Conservation (phyloP, 257 asterid species). For the Jacaranda copaia region DNA sequence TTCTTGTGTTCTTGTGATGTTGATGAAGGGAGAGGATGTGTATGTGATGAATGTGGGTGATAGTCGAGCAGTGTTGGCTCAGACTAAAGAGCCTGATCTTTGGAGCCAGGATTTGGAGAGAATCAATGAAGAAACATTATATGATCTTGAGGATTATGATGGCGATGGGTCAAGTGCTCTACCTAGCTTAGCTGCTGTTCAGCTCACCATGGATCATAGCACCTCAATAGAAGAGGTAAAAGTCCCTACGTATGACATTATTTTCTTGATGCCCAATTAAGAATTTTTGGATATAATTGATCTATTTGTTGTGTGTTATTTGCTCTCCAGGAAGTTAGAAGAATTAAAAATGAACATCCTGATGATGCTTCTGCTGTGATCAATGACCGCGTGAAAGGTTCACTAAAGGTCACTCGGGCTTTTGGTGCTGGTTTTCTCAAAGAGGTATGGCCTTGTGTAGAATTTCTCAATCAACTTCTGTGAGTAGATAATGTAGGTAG, state of each 20-base stretch:
- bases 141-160: slow-evolving; percentile 77
- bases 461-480: too few relatives aligned
- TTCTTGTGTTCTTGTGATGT: slow-evolving; percentile 92
- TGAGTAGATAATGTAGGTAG: slow-evolving; percentile 10
- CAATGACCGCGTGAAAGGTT: slow-evolving; percentile 94
- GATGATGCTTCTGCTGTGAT: slow-evolving; percentile 79
- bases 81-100: slow-evolving; percentile 78
- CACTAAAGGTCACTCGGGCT: slow-evolving; percentile 92
- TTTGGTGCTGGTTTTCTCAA: slow-evolving; percentile 99
- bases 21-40: slow-evolving; percentile 94
- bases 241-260: neutral
- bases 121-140: slow-evolving; percentile 81
- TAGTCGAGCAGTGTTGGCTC: slow-evolving; percentile 90
- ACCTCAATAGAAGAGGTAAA: slow-evolving; percentile 83
- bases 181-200: slow-evolving; percentile 70
- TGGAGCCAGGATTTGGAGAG: slow-evolving; percentile 97
- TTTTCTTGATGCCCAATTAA: neutral
- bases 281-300: neutral
- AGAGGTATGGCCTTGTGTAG: slow-evolving; percentile 62
- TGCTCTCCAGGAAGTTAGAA: slow-evolving; percentile 67
- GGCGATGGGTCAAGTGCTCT: slow-evolving; percentile 46
- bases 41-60: slow-evolving; percentile 97
- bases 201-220: slow-evolving; percentile 88
- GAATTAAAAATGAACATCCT: slow-evolving; percentile 75
- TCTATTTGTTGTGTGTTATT: slow-evolving; percentile 3